Conservation (phyloP, 257 asterid genomes). For the Prunella vulgaris region DNA sequence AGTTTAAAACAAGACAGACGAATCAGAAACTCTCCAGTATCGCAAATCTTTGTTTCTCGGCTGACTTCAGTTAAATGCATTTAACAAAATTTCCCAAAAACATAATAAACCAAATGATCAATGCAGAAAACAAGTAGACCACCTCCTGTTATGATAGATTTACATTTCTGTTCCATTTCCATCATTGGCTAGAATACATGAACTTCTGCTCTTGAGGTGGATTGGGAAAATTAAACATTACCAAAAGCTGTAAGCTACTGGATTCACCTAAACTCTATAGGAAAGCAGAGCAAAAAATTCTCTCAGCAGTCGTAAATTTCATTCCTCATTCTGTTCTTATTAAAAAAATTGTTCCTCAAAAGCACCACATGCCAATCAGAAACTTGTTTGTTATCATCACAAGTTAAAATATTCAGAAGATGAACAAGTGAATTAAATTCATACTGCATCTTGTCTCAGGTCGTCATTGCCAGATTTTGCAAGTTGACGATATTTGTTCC, state of each 20-base stretch:
- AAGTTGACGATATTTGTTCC: constrained; percentile 81
- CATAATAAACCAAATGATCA: neutral
- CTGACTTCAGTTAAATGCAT: neutral
- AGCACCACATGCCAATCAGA: neutral
- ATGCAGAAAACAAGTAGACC: neutral
- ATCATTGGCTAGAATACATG: neutral
- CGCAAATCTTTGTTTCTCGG: neutral
- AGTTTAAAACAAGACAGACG: constrained; percentile 1
- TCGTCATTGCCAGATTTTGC: constrained; percentile 99
- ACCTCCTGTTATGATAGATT: neutral
- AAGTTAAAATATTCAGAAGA: constrained; percentile 15
- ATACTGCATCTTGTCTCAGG: constrained; percentile 98
- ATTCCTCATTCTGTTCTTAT: neutral
- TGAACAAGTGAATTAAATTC: constrained; percentile 27
- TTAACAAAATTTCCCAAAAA: constrained; percentile 1
- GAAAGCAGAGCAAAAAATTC: constrained; percentile 2
- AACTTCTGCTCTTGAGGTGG: constrained; percentile 6
- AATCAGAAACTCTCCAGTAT: constrained; percentile 4
- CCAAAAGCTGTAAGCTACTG: constrained; percentile 7
- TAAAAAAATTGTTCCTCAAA: neutral
- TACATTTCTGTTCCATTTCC: neutral
- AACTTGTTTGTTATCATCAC: neutral
- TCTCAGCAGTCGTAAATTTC: neutral
- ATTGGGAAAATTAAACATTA: constrained; percentile 2
- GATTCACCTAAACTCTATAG: constrained; percentile 15